Conservation (phyloP, 192 early-diverging fungal genomes). For the Neocallimastix lanati region DNA sequence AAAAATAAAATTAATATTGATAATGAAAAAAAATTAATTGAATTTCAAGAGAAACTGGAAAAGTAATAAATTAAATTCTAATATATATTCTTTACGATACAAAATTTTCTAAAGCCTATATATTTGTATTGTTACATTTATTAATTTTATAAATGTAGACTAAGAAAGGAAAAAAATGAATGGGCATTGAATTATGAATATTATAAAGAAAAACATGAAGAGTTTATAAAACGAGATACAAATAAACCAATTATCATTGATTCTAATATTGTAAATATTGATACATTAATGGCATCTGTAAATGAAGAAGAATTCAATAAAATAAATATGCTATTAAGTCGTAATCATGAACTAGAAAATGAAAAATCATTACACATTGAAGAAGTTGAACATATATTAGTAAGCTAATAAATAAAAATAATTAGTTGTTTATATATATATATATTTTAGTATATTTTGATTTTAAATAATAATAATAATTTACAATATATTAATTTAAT, state of each 20-base stretch:
- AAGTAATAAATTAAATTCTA: not conserved
- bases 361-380: not conserved
- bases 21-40: not conserved
- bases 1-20: not conserved
- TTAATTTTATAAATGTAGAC: too few species aligned
- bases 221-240: not conserved
- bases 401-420: not conserved
- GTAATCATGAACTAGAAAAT: not conserved
- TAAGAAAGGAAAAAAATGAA: not conserved
- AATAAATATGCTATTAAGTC: not conserved
- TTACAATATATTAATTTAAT: too few species aligned
- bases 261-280: not conserved
- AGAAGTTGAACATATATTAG: not conserved
- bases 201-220: not conserved
- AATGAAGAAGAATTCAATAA: not conserved
- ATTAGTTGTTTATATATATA: not conserved
- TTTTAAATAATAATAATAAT: too few species aligned
- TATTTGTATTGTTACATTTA: too few species aligned
- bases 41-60: not conserved
- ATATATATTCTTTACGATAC: too few species aligned
- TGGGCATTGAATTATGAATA: not conserved
- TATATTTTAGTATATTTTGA: not conserved
- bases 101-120: too few species aligned
- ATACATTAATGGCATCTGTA: not conserved
- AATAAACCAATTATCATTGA: not conserved